A percentile compares a stretch with the other conserved stretches of the same genome.
phyloP scores from a whole-genome alignment of 2,329 filamentous ascomycete genomes.

The Neofusicoccum sp. region DNA sequence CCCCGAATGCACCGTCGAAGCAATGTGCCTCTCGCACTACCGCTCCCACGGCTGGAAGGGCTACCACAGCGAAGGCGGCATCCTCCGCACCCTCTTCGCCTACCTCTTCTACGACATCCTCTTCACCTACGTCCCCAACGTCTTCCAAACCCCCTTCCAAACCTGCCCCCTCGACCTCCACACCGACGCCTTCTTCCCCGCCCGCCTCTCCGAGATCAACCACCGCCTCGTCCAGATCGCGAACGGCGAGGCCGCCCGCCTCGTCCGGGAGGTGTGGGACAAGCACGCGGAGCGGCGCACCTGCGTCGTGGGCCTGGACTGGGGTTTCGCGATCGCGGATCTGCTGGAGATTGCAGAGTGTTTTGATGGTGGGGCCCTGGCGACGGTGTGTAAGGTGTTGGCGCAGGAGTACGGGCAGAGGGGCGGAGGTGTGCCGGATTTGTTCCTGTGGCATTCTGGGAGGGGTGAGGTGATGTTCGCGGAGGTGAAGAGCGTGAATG shows the following conservation, averaged over 20 bases:
- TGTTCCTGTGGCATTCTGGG: conserved; percentile 75
- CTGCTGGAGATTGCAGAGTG: conserved; percentile 74
- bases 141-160: conserved; percentile 95
- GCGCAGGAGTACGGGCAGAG: conserved; percentile 90
- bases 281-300: conserved; percentile 69
- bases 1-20: conserved; percentile 82
- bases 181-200: conserved; percentile 87
- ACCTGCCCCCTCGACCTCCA: conserved; percentile 90
- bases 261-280: conserved; percentile 68
- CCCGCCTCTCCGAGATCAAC: conserved; percentile 86
- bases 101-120: conserved; percentile 92
- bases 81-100: conserved; percentile 77
- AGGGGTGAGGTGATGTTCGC: conserved; percentile 64
- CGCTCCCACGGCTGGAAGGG: conserved; percentile 85
- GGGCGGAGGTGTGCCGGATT: conserved; percentile 84
- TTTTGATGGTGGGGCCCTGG: conserved; percentile 77
- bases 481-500: conserved; percentile 64
- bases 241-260: conserved; percentile 69
- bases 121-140: conserved; percentile 90
- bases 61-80: conserved; percentile 88
- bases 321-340: conserved; percentile 79
- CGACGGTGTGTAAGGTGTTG: conserved; percentile 86
- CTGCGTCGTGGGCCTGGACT: conserved; percentile 87
- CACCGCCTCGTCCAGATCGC: conserved; percentile 79
- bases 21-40: conserved; percentile 89